A percentile compares a stretch with the other conserved stretches of the same genome.
These are phyloP conservation scores for Helotiales sp. DNA, from an alignment of 2,329 filamentous ascomycete species.

Conservation along the genomic window DNA sequence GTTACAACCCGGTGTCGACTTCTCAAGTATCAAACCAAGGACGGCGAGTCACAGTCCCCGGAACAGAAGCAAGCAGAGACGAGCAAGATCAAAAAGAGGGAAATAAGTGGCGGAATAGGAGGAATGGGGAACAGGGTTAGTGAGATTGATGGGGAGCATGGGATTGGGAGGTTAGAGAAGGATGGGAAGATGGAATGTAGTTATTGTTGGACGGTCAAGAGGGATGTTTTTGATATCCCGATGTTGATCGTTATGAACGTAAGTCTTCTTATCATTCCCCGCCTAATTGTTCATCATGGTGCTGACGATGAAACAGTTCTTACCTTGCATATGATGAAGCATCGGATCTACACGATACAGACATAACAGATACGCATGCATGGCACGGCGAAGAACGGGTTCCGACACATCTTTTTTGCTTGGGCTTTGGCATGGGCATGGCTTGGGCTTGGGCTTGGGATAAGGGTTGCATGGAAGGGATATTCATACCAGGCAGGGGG, in stretches of 20 bases:
- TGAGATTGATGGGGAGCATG: conserved; percentile 69
- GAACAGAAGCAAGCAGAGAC: conserved; percentile 22
- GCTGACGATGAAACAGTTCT: conserved; percentile 37
- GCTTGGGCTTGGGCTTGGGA: background rate
- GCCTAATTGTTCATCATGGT: background rate
- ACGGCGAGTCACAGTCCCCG: conserved; percentile 39
- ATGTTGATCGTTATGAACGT: conserved; percentile 99
- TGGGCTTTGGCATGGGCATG: background rate
- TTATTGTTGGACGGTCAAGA: conserved; percentile 95
- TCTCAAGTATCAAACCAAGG: conserved; percentile 83
- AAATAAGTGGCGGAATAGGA: conserved; percentile 25
- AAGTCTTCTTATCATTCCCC: conserved; percentile 47
- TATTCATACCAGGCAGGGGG: background rate
- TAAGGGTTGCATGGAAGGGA: conserved; percentile 1
- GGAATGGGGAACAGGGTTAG: conserved; percentile 56
- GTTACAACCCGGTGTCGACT: conserved; percentile 83
- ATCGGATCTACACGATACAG: background rate
- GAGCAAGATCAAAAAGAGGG: conserved; percentile 20
- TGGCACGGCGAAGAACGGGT: conserved; percentile 7
- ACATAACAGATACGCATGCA: background rate
- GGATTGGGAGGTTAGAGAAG: conserved; percentile 78
- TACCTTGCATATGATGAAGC: conserved; percentile 43
- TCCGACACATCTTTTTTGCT: background rate
- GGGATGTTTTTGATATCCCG: conserved; percentile 96
- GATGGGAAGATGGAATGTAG: conserved; percentile 93